A percentile compares a stretch with the other conserved stretches of the same genome.
These are phyloP conservation scores for Cornus controversa DNA, from an alignment of 148 eudicot genomes.

Conservation along the genomic window DNA sequence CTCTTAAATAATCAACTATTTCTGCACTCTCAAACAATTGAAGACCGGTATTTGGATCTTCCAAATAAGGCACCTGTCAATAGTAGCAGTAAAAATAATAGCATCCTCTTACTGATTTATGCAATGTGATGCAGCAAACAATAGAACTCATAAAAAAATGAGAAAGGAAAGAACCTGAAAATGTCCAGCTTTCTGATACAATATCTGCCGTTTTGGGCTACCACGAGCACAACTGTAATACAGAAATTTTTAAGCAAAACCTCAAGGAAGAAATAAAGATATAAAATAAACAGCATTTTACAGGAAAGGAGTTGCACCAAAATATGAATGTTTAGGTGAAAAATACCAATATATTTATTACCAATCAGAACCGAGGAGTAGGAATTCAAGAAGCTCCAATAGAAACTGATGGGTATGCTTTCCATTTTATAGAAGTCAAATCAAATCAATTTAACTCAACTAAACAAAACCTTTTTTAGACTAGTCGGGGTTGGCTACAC, in stretches of 20 bases:
- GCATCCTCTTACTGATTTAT: not conserved
- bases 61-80: slow-evolving; percentile 78
- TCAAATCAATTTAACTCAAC: not conserved
- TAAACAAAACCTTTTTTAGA: not conserved
- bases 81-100: slow-evolving; percentile 5
- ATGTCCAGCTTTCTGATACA: slow-evolving; percentile 72
- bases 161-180: slow-evolving; percentile 59
- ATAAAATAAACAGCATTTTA: not conserved
- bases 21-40: slow-evolving; percentile 97
- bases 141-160: not conserved
- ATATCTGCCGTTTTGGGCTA: slow-evolving; percentile 82
- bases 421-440: not conserved
- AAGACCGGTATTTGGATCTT: slow-evolving; percentile 95
- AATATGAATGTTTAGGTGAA: not conserved
- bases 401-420: not conserved
- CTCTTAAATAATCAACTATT: slow-evolving; percentile 79
- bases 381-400: not conserved
- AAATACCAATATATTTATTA: not conserved
- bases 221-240: slow-evolving; percentile 92
- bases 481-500: not conserved
- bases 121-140: not conserved
- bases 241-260: slow-evolving; percentile 4
- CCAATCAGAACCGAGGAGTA: too few species aligned
- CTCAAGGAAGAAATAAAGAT: not conserved
- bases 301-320: not conserved